A percentile compares a stretch with the other conserved stretches of the same genome.
Evolutionary conservation across 768 basidiomycete genomes (phyloP).

Genomic region (Mycena vulgaris): DNA sequence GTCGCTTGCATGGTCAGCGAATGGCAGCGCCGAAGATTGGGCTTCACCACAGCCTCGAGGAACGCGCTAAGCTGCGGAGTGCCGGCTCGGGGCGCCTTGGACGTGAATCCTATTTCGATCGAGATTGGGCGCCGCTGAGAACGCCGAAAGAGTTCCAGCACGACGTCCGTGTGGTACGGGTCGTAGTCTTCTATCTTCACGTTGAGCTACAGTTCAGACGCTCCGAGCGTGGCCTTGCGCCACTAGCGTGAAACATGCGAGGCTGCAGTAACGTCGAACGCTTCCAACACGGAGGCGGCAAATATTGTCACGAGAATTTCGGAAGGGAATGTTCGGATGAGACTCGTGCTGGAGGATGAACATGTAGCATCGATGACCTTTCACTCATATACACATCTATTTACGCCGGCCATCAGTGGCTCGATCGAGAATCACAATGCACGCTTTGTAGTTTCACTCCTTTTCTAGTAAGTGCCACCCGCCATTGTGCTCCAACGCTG

Average conservation of each 20-base stretch:
- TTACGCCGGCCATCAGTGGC: neutral
- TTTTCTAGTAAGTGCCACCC: too few species aligned
- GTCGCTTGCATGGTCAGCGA: conserved; percentile 8
- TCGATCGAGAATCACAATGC: neutral
- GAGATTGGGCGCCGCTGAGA: conserved; percentile 12
- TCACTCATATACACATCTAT: neutral
- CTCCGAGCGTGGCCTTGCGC: conserved; percentile 11
- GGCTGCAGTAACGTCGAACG: neutral
- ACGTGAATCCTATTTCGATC: neutral
- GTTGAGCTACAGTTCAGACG: conserved; percentile 26
- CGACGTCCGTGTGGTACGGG: conserved; percentile 1
- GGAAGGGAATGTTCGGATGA: conserved; percentile 10
- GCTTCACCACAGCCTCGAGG: conserved; percentile 14
- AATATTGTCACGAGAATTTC: conserved; percentile 20
- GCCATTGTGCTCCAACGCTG: neutral
- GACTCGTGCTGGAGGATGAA: conserved; percentile 7
- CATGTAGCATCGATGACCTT: neutral
- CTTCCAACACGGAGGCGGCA: neutral
- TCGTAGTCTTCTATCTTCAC: conserved; percentile 1
- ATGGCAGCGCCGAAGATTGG: conserved; percentile 19
- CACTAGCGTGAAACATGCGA: conserved; percentile 25
- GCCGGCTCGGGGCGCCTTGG: neutral
- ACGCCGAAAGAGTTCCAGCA: conserved; percentile 16
- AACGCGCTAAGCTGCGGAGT: neutral
- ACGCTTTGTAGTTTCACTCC: neutral